Percentiles rank a stretch among this genome's conserved stretches.
Evolutionary conservation across 495 filamentous ascomycete species (phyloP).

Genomic region (Tuber indicum): DNA sequence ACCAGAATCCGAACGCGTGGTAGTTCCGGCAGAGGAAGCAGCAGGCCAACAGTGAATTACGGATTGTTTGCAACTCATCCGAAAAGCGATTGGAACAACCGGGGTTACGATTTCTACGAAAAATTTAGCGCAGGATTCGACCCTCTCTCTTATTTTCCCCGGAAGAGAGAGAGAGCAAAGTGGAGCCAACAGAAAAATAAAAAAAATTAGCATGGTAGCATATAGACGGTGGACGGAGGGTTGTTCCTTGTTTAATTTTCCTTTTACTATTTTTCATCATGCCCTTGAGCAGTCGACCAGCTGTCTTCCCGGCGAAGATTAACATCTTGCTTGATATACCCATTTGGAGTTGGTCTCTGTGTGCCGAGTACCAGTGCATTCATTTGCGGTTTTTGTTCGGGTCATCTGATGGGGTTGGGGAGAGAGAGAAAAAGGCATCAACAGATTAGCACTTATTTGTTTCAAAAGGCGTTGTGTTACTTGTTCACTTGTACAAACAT

Average conservation of each 20-base stretch:
- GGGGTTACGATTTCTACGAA: constrained; percentile 23
- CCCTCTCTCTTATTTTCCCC: neutral
- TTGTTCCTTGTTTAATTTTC: constrained; percentile 8
- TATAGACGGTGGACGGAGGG: constrained; percentile 25
- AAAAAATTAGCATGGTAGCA: constrained; percentile 11
- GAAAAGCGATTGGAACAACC: neutral
- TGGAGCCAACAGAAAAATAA: neutral
- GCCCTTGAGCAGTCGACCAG: neutral
- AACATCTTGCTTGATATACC: constrained; percentile 2
- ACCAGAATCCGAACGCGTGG: constrained; percentile 33
- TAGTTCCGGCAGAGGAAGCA: constrained; percentile 19
- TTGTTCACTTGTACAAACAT: neutral
- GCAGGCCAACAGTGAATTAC: neutral
- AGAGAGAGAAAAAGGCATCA: neutral
- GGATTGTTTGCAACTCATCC: neutral
- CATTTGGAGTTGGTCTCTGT: neutral
- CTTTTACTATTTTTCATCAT: constrained; percentile 5
- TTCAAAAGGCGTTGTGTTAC: neutral
- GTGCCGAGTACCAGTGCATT: neutral
- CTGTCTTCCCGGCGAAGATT: neutral
- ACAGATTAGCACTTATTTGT: neutral
- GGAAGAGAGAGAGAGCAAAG: constrained; percentile 5
- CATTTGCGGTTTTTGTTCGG: neutral
- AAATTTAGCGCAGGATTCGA: neutral
- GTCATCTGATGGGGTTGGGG: neutral